Conservation (phyloP, 2,329 filamentous ascomycete genomes). For the Chrysoporthe puriensis region DNA sequence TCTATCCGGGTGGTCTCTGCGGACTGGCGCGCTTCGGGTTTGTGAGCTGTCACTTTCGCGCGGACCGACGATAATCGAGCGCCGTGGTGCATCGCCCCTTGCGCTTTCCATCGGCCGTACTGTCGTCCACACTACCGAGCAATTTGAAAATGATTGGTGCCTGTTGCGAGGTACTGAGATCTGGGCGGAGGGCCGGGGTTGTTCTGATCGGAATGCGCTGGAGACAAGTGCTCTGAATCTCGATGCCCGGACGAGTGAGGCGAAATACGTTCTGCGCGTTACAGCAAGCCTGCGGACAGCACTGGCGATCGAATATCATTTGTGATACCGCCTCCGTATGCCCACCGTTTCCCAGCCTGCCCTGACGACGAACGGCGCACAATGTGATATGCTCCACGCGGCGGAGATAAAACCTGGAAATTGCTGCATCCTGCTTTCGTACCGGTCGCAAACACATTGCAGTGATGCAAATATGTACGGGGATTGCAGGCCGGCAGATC, state of each 20-base stretch:
- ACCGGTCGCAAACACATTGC: neutral
- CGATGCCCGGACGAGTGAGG: neutral
- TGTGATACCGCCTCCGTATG: slow-evolving; percentile 5
- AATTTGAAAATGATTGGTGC: neutral
- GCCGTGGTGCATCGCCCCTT: neutral
- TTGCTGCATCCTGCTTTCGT: neutral
- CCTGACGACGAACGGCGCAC: neutral
- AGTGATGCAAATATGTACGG: neutral
- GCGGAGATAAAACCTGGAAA: neutral
- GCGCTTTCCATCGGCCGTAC: neutral
- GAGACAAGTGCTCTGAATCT: neutral
- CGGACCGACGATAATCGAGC: neutral
- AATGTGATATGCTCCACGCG: neutral
- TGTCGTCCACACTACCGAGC: neutral
- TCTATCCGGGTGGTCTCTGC: neutral
- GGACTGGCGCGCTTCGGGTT: neutral
- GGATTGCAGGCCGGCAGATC: neutral
- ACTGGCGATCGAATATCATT: neutral
- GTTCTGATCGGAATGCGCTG: neutral
- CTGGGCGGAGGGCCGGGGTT: neutral
- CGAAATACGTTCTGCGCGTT: neutral
- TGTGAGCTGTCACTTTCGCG: slow-evolving; percentile 24
- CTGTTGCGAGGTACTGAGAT: neutral
- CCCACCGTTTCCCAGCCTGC: neutral
- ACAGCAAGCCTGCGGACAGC: neutral